Evolutionary conservation across 257 asterid genomes (phyloP).

Genomic region (Echites panduratus): DNA sequence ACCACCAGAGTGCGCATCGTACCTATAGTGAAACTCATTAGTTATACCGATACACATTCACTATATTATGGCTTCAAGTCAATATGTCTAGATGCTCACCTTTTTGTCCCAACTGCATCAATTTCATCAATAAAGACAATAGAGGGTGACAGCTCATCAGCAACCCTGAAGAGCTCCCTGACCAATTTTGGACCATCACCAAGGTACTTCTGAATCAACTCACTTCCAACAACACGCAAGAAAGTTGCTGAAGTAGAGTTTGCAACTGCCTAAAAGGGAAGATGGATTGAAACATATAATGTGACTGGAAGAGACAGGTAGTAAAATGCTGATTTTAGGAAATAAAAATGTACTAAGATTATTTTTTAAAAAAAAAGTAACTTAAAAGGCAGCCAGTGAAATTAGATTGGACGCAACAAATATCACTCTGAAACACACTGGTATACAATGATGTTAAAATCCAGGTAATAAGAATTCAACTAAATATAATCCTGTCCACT

Average conservation of each 20-base stretch:
- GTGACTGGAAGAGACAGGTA: neutral
- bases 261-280: conserved; percentile 73
- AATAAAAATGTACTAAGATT: neutral
- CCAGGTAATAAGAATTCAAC: too few species aligned
- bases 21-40: conserved; percentile 31
- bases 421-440: neutral
- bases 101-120: conserved; percentile 89
- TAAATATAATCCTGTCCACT: too few species aligned
- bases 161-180: conserved; percentile 93
- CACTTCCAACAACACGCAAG: conserved; percentile 96
- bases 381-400: neutral
- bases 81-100: conserved; percentile 31
- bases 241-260: conserved; percentile 96
- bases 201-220: conserved; percentile 80
- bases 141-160: conserved; percentile 92
- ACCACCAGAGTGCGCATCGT: conserved; percentile 96
- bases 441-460: neutral
- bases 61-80: neutral
- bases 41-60: neutral
- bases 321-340: neutral
- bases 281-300: neutral
- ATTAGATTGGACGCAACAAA: neutral
- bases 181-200: conserved; percentile 98
- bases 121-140: conserved; percentile 94
- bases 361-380: too few species aligned